Evolutionary conservation across 495 filamentous ascomycete species (phyloP), one percentile per base, ranked within the genome.

Genomic region (Penicillium egyptiacum): DNA sequence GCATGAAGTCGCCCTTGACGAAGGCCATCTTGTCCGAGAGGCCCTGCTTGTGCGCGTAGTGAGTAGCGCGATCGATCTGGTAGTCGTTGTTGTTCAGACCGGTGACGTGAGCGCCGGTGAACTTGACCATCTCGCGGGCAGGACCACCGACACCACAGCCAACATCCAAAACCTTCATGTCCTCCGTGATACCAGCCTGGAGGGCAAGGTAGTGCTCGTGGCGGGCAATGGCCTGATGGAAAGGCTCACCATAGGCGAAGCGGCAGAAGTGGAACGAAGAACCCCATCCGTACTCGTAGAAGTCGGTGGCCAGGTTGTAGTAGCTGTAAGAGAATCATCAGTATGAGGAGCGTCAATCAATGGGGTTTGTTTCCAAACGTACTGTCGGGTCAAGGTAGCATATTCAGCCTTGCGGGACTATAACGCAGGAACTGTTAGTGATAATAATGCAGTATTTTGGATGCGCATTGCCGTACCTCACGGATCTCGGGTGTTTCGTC

Each of bases 31-130:
- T 90, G 64, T 91, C 68, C 3, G 86, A 82, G 35, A 98, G 78
- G 51, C 89, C 89, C 70, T 96, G 91, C 65, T 87, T 86, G 50
- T 81, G 73, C 16, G 92, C 90, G 70, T 98, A 97, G 42, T 81
- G 81, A 22, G 87, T 93, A 7, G 94, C 95, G 49, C 94, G 89
- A 74, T 97, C 84, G 69, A 98, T 98, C 77, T 98, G 94, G 82
- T 98, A 98, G 78, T 97, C 93, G 78, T 98, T 98, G 86, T 98
- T 98, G 86, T 98, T 98, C 69, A 98, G 75, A 39, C 94, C 94
- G 23, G 90, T 87, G 57, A 97, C 83, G 65, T 96, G 91, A 67
- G 82, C 87, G 61, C 88, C 93, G 42, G 91, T 86, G 80, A 98
- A 98, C 73, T 96, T 93, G 71, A 88, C 88, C 62, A 98, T 98